These are phyloP conservation scores for Aspergillus fumigatiaffinis DNA, from an alignment of 2,329 filamentous ascomycete genomes.

Conservation along the genomic window DNA sequence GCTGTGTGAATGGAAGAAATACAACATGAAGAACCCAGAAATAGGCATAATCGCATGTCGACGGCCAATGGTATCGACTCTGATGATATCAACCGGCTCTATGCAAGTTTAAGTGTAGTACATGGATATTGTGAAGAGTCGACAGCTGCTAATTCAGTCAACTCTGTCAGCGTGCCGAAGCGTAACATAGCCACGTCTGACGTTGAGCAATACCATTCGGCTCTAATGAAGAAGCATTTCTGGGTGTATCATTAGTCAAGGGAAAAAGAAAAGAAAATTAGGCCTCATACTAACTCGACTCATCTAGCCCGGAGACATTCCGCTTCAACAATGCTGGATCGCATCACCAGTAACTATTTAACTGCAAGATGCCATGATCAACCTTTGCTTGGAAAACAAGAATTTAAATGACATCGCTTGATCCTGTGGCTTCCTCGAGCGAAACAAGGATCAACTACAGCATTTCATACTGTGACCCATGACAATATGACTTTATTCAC, in stretches of 20 bases:
- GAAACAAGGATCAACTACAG: neutral
- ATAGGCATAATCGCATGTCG: neutral
- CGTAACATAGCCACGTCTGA: neutral
- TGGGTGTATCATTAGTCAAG: neutral
- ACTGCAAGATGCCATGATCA: neutral
- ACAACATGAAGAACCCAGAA: neutral
- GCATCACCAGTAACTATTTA: neutral
- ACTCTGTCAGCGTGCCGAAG: neutral
- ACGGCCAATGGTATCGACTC: neutral
- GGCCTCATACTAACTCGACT: neutral
- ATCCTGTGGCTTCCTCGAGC: neutral
- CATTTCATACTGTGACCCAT: neutral
- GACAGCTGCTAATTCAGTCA: neutral
- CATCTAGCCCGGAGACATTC: neutral
- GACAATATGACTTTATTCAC: neutral
- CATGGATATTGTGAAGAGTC: neutral
- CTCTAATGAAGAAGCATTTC: neutral
- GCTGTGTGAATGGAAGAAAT: neutral
- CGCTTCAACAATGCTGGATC: neutral
- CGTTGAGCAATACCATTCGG: neutral
- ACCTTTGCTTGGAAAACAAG: neutral
- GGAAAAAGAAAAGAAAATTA: neutral
- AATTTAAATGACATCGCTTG: neutral
- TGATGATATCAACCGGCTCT: neutral
- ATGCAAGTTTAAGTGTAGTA: neutral